Evolutionary conservation across 1,284 basidiomycete genomes (phyloP), one percentile per base, ranked within the genome.

Genomic region (Laetiporus sulphureus): DNA sequence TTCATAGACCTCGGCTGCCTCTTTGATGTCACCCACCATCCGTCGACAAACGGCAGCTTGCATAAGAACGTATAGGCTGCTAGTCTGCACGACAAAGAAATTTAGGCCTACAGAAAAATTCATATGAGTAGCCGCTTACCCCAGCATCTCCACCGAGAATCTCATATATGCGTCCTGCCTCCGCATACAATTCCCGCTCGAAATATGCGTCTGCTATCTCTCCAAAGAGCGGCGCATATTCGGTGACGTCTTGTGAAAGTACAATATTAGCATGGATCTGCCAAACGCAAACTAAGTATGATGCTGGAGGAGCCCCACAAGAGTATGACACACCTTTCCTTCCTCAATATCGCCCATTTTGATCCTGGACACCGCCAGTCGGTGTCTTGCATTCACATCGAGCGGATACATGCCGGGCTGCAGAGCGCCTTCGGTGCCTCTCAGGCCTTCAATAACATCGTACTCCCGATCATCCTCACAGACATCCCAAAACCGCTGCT

Each of bases 391-490:
- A 49, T 91, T 89, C 4, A 85, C 71, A 50, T 95, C 89, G 34
- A 98, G 65, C 3, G 69, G 68, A 57, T 80, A 83, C 35, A 70
- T 72, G 11, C 78, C 81, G 0, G 76, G 66, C 36, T 68, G 65
- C 1, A 77, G 49, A 38, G 64, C 64, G 6, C 64, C 64, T 20
- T 63, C 53, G 11, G 51, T 57, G 3, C 58, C 49, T 5, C 50
- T 34, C 27, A 36, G 36, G 29, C 32, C 55, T 44, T 33, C 62
- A 10, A 67, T 64, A 2, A 73, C 60, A 55, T 93, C 89, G 55
- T 78, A 96, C 62, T 97, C 94, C 41, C 92, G 69, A 59, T 98
- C 93, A 57, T 96, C 95, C 27, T 79, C 75, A 41, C 82, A 77
- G 18, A 75, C 61, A 51, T 93, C 89, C 91, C 93, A 96, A 42